These are phyloP conservation scores for Tylopilus sp. DNA, from an alignment of 768 basidiomycete species.

Conservation along the genomic window DNA sequence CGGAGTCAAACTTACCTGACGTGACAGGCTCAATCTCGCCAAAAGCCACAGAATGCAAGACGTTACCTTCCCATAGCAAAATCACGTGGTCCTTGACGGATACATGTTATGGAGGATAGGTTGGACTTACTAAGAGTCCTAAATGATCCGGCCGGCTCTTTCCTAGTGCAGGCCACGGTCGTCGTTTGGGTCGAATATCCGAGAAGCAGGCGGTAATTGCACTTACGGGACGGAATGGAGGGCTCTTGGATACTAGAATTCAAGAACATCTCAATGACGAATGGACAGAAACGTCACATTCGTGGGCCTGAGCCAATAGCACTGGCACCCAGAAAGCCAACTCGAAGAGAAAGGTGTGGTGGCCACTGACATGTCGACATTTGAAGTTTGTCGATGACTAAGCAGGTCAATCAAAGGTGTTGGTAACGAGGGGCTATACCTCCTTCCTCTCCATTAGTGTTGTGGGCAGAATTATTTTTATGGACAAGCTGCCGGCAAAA, in stretches of 20 bases:
- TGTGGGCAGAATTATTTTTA: background rate
- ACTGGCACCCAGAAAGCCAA: conserved; percentile 17
- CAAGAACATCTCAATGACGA: background rate
- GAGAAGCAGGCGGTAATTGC: background rate
- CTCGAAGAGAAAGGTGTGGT: conserved; percentile 4
- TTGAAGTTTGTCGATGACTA: conserved; percentile 19
- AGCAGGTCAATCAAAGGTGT: conserved; percentile 8
- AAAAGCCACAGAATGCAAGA: conserved; percentile 10
- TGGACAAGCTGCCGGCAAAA: background rate
- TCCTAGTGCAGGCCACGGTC: background rate
- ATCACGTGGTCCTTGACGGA: background rate
- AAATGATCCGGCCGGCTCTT: conserved; percentile 24
- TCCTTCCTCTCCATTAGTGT: background rate
- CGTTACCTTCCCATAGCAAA: conserved; percentile 6
- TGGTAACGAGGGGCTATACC: background rate
- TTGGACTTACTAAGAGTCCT: background rate
- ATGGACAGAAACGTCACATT: background rate
- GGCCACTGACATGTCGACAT: too few relatives aligned
- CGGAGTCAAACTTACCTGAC: conserved; percentile 3
- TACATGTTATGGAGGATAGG: conserved; percentile 2
- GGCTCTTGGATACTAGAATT: background rate
- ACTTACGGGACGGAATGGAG: conserved; percentile 17
- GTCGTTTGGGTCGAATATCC: background rate
- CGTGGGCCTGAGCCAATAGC: background rate
- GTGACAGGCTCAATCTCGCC: background rate